Evolutionary conservation across 106 monocot species (phyloP).

Genomic region (Allium cepa): DNA sequence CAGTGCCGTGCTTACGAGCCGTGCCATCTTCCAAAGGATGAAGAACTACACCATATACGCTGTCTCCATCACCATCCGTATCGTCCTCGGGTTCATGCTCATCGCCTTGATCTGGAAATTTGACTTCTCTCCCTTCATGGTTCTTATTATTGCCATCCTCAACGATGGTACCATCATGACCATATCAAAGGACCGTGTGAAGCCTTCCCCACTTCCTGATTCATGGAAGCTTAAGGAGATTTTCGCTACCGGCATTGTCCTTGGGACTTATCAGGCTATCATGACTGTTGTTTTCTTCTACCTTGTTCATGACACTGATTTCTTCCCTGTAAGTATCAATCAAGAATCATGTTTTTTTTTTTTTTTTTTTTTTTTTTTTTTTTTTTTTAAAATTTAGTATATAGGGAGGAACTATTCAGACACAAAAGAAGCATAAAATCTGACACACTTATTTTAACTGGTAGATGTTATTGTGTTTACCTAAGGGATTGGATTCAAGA

Average conservation of each 20-base stretch:
- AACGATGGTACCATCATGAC: conserved; percentile 84
- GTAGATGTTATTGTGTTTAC: too few species aligned
- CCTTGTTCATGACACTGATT: conserved; percentile 38
- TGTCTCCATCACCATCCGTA: conserved; percentile 66
- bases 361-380: too few species aligned
- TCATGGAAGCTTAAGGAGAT: conserved; percentile 78
- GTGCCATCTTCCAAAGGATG: conserved; percentile 75
- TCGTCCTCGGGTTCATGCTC: conserved; percentile 60
- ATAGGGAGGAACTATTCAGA: too few species aligned
- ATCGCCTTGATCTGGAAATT: conserved; percentile 63
- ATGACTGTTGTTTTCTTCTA: conserved; percentile 61
- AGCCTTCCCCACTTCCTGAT: conserved; percentile 54
- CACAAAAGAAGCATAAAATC: too few species aligned
- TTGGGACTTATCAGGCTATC: conserved; percentile 53
- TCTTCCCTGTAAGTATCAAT: conserved; percentile 35
- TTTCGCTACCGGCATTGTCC: conserved; percentile 67
- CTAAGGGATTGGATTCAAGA: too few species aligned
- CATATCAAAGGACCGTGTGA: conserved; percentile 71
- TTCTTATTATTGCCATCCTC: conserved; percentile 71
- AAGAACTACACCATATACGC: conserved; percentile 81
- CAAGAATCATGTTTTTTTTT: background rate
- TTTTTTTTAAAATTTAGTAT: too few species aligned
- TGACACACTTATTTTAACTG: too few species aligned
- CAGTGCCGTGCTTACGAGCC: conserved; percentile 54
- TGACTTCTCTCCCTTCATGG: conserved; percentile 79